Conservation (phyloP, 2,329 filamentous ascomycete genomes). For the Ophiostoma ulmi region DNA sequence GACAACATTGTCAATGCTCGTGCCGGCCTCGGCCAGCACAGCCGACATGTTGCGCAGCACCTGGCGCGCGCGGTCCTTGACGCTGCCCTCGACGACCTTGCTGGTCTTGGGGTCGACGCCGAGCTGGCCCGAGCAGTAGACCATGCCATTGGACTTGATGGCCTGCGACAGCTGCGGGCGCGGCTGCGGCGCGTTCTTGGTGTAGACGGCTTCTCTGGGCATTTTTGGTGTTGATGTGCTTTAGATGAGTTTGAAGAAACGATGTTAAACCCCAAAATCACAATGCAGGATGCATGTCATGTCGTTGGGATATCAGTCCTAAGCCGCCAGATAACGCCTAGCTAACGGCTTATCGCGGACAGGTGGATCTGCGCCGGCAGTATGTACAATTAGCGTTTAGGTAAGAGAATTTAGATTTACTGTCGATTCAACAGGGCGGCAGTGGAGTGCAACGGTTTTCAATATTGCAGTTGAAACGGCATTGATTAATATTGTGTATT, state of each 20-base stretch:
- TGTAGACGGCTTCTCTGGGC: slow-evolving; percentile 36
- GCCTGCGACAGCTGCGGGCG: slow-evolving; percentile 57
- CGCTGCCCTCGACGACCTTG: slow-evolving; percentile 51
- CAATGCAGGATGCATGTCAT: too few species aligned
- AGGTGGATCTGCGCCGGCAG: neutral
- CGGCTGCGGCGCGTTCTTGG: slow-evolving; percentile 46
- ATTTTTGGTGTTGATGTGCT: neutral
- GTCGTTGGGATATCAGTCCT: neutral
- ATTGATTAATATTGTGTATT: neutral
- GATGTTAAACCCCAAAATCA: too few species aligned
- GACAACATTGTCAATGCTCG: slow-evolving; percentile 54
- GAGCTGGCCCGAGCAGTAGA: slow-evolving; percentile 65
- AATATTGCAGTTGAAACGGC: neutral
- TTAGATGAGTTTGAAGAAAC: neutral
- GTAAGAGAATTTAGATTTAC: neutral
- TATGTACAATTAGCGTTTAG: neutral
- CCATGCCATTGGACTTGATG: slow-evolving; percentile 57
- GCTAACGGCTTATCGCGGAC: neutral
- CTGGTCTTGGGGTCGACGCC: slow-evolving; percentile 52
- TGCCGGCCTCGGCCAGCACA: slow-evolving; percentile 57
- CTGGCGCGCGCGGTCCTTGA: slow-evolving; percentile 50
- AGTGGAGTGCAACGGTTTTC: neutral
- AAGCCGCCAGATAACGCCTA: neutral
- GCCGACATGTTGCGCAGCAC: slow-evolving; percentile 54
- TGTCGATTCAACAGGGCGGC: neutral